phyloP scores from a whole-genome alignment of 1,284 basidiomycete species.

The Golubevia sp. region DNA sequence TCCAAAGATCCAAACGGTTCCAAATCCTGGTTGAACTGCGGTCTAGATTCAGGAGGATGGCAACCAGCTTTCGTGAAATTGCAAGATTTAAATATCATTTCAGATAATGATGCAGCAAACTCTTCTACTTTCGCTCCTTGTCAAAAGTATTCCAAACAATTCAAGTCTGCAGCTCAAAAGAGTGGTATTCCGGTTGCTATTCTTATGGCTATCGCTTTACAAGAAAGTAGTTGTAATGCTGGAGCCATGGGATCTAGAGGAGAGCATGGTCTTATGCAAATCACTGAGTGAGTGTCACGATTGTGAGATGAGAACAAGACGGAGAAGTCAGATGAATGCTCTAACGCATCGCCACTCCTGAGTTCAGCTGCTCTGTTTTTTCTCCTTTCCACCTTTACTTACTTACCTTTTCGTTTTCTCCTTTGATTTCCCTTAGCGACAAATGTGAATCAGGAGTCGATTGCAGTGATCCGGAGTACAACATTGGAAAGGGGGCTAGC shows the following conservation, averaged over 20 bases:
- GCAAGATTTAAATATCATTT: constrained; percentile 30
- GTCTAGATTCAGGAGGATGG: constrained; percentile 30
- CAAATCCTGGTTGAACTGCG: constrained; percentile 43
- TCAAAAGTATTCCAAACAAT: constrained; percentile 26
- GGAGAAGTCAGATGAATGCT: too few relatives aligned
- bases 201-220: constrained; percentile 45
- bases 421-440: too few relatives aligned
- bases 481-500: constrained; percentile 34
- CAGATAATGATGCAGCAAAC: constrained; percentile 18
- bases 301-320: too few relatives aligned
- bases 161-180: constrained; percentile 23
- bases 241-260: constrained; percentile 33
- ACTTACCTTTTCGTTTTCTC: too few relatives aligned
- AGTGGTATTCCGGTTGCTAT: constrained; percentile 32
- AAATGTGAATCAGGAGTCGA: too few relatives aligned
- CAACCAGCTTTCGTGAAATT: constrained; percentile 30
- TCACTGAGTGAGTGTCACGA: constrained; percentile 26
- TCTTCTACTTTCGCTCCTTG: constrained; percentile 27
- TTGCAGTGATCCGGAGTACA: constrained; percentile 33
- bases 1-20: constrained; percentile 33
- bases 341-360: too few relatives aligned
- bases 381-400: too few relatives aligned
- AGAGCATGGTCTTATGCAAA: constrained; percentile 48
- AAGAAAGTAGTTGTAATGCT: constrained; percentile 44
- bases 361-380: too few relatives aligned